These are phyloP conservation scores for Candida corydali DNA, from an alignment of 805 yeast species.

Conservation along the genomic window DNA sequence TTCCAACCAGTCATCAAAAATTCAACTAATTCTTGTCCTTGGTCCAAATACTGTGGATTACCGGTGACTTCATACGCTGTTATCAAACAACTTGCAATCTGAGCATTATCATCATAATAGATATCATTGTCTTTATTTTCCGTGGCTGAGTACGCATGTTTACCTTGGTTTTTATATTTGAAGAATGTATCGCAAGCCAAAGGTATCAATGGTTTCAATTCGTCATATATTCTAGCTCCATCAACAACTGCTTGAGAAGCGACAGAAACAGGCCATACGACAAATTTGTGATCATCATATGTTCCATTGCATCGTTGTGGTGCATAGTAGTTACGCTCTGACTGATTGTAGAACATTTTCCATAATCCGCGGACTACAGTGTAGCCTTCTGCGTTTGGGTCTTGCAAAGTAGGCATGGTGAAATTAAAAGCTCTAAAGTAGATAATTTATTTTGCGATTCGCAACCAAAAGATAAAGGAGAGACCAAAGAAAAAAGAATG, in stretches of 20 bases:
- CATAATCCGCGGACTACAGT: conserved; percentile 38
- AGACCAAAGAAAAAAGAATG: too few species aligned
- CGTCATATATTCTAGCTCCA: conserved; percentile 53
- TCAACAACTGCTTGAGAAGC: conserved; percentile 66
- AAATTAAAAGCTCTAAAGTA: not conserved
- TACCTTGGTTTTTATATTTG: conserved; percentile 46
- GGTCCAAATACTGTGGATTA: conserved; percentile 47
- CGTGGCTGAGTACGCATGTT: conserved; percentile 62
- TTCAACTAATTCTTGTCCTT: conserved; percentile 53
- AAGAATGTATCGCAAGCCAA: conserved; percentile 49
- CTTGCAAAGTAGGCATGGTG: conserved; percentile 8
- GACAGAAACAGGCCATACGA: conserved; percentile 67
- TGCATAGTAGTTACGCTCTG: conserved; percentile 35
- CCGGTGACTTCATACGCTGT: conserved; percentile 67
- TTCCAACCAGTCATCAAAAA: conserved; percentile 67
- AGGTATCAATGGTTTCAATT: conserved; percentile 49
- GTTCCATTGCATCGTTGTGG: conserved; percentile 40
- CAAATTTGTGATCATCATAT: conserved; percentile 49
- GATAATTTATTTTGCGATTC: not conserved
- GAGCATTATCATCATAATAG: conserved; percentile 75
- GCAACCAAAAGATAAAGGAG: conserved; percentile 2
- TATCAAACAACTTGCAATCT: conserved; percentile 60
- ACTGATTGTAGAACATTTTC: conserved; percentile 38
- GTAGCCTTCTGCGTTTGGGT: conserved; percentile 40
- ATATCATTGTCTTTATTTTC: conserved; percentile 59